Evolutionary conservation across 805 yeast species (phyloP).

Genomic region (Saturnispora silvae): DNA sequence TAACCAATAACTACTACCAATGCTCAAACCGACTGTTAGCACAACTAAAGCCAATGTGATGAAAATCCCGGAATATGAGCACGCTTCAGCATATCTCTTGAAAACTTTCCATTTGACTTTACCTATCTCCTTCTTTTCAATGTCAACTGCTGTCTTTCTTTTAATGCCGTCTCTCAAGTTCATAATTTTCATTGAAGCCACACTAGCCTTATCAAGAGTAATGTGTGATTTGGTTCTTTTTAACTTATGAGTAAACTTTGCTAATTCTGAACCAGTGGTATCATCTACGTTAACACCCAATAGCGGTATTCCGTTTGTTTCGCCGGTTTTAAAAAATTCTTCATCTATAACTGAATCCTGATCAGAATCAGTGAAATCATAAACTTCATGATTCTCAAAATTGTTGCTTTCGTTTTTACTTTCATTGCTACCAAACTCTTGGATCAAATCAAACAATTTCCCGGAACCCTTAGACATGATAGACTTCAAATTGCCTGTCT

Average conservation of each 20-base stretch:
- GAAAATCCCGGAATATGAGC: slow-evolving; percentile 41
- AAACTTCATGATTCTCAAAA: background rate
- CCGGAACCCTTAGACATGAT: slow-evolving; percentile 18
- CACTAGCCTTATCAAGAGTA: slow-evolving; percentile 48
- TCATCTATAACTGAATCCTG: slow-evolving; percentile 3
- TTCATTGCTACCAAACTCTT: slow-evolving; percentile 27
- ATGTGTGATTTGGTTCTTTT: slow-evolving; percentile 8
- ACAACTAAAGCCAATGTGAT: slow-evolving; percentile 28
- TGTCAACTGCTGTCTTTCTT: slow-evolving; percentile 34
- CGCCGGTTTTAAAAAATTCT: slow-evolving; percentile 8
- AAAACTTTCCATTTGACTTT: slow-evolving; percentile 46
- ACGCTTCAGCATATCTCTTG: slow-evolving; percentile 45
- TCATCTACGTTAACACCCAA: slow-evolving; percentile 12
- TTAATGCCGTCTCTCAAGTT: slow-evolving; percentile 20
- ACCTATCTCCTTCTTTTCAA: slow-evolving; percentile 49
- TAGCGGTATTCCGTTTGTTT: slow-evolving; percentile 9
- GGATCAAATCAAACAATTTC: slow-evolving; percentile 25
- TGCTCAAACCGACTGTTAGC: slow-evolving; percentile 20
- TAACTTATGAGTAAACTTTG: slow-evolving; percentile 11
- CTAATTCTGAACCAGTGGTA: slow-evolving; percentile 13
- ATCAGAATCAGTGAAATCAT: slow-evolving; percentile 4
- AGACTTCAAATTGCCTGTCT: slow-evolving; percentile 40
- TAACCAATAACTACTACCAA: slow-evolving; percentile 50
- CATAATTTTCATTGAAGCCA: slow-evolving; percentile 46
- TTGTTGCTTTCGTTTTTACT: background rate